Percentiles rank a stretch among this genome's conserved stretches.
Evolutionary conservation across 139 green algal genomes (phyloP).

Genomic region (Chlamydomonas applanata): DNA sequence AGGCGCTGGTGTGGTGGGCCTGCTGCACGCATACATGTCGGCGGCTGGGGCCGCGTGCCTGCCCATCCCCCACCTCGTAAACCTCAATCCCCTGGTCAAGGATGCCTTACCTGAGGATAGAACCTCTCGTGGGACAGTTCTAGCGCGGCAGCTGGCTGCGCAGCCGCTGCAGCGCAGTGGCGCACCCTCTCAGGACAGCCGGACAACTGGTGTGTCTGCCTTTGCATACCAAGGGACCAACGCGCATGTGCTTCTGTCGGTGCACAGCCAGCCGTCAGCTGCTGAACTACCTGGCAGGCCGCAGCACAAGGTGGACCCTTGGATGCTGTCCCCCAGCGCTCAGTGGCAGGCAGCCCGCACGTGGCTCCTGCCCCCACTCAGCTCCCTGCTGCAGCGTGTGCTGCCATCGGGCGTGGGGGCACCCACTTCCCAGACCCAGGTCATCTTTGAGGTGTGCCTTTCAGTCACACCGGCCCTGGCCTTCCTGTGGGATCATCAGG

Average conservation of each 20-base stretch:
- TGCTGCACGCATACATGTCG: slow-evolving; percentile 37
- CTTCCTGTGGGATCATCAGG: slow-evolving; percentile 63
- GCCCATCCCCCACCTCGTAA: slow-evolving; percentile 50
- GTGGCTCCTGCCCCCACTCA: slow-evolving; percentile 39
- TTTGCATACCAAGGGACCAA: slow-evolving; percentile 88
- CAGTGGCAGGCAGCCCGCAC: slow-evolving; percentile 39
- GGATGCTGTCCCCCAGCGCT: neutral
- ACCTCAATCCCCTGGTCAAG: neutral
- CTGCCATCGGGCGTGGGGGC: neutral
- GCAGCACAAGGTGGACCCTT: neutral
- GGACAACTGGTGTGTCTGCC: slow-evolving; percentile 61
- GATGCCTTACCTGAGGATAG: neutral
- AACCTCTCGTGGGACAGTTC: neutral
- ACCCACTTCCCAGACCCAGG: neutral
- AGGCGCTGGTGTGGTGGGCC: slow-evolving; percentile 60
- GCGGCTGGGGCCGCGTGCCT: slow-evolving; percentile 4
- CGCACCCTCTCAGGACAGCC: no score
- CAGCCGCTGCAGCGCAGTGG: no score
- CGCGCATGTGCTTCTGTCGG: slow-evolving; percentile 58
- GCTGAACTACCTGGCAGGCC: neutral
- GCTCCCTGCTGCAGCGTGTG: slow-evolving; percentile 6
- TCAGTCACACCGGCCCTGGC: slow-evolving; percentile 13
- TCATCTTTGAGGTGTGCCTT: neutral
- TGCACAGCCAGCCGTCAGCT: neutral
- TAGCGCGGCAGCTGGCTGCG: neutral